Conservation (phyloP, 371 early-diverging fungal genomes). For the Smittium culicis region DNA sequence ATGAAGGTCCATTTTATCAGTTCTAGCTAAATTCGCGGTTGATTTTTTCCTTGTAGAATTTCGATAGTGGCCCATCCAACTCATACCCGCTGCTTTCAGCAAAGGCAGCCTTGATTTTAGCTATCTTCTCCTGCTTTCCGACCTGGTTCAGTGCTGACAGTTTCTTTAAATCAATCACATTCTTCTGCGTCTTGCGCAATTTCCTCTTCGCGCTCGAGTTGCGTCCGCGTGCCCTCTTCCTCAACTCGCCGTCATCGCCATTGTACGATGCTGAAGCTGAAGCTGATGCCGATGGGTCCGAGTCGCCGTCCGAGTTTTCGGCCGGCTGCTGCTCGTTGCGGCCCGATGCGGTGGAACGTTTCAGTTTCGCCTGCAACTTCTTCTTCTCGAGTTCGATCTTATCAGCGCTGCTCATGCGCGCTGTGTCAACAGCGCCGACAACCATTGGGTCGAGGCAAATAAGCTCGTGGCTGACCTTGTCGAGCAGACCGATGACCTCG, state of each 20-base stretch:
- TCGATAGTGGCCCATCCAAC: no score
- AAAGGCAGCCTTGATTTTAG: not conserved
- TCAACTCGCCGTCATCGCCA: constrained; percentile 24
- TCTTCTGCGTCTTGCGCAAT: constrained; percentile 58
- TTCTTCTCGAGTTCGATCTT: constrained; percentile 36
- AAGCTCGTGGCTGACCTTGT: constrained; percentile 84
- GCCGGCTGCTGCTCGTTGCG: no score
- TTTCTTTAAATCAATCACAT: constrained; percentile 52
- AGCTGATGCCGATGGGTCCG: no score
- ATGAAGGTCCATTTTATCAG: no score
- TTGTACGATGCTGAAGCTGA: no score
- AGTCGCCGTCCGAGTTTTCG: not conserved
- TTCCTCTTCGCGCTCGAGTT: constrained; percentile 58
- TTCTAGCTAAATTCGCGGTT: no score
- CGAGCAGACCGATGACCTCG: constrained; percentile 85
- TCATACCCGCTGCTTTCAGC: no score
- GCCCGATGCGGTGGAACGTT: no score
- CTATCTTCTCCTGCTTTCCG: constrained; percentile 16
- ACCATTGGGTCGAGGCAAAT: constrained; percentile 67
- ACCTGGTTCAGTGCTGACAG: constrained; percentile 20
- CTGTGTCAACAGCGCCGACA: constrained; percentile 47
- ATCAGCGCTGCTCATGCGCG: constrained; percentile 18
- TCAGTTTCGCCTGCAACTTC: no score
- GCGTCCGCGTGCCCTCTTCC: constrained; percentile 60
- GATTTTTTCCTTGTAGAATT: no score